Base-by-base conservation (phyloP, 2,329 filamentous ascomycete genomes). In the Fusarium goolgardi region DNA sequence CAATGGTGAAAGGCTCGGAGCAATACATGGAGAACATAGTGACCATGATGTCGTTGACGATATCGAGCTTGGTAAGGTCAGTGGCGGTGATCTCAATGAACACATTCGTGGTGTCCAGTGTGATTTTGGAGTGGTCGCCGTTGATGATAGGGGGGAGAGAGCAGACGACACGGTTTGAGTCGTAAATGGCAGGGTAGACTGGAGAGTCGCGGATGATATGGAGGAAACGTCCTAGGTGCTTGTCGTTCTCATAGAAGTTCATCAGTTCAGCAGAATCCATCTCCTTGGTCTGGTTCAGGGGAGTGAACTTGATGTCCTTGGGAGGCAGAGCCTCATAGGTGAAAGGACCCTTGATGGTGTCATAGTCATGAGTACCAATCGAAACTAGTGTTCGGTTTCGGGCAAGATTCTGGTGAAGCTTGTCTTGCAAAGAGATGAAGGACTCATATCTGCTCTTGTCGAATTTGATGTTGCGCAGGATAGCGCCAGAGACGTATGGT, bases 131-230 rank as follows among this genome's bases (percentile, higher is more conserved):
- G 81, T 96, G 94, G 76, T 99, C 88, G 75, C 94, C 89, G 82
- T 99, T 99, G 85, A 99, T 99, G 74, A 99, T 98, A 20, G 96
- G 96, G 2, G 96, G 96, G 74, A 99, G 85, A 10, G 95, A 98
- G 81, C 96, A 95, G 35, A 99, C 94, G 44, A 88, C 88, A 43
- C 89, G 86, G 77, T 97, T 92, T 53, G 93, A 88, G 78, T 99
- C 96, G 79, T 94, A 95, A 76, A 99, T 97, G 75, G 97, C 94
- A 23, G 96, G 96, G 79, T 99, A 99, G 43, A 97, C 91, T 7
- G 94, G 93, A 49, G 92, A 92, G 80, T 98, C 95, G 67, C 91
- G 89, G 78, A 99, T 97, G 74, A 99, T 99, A 81, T 94, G 93
- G 44, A 99, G 87, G 81, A 91, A 99, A 75, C 90, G 91, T 46